These are phyloP conservation scores for Apiotrichum mycotoxinovorans DNA, from an alignment of 1,284 basidiomycete genomes.

Conservation along the genomic window DNA sequence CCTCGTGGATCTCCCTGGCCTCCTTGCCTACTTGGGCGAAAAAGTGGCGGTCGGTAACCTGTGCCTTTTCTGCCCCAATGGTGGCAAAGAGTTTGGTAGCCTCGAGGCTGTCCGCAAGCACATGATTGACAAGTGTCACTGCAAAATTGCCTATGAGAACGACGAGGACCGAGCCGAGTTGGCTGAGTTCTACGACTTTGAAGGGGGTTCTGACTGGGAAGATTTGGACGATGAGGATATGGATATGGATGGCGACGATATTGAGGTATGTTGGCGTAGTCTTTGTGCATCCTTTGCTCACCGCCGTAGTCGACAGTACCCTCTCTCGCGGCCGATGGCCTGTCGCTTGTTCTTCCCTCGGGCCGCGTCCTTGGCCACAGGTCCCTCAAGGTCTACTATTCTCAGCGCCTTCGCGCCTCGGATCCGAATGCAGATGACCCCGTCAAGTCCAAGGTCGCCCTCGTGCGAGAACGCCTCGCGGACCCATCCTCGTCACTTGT, in stretches of 20 bases:
- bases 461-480: conserved; percentile 67
- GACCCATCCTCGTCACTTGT: conserved; percentile 79
- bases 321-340: conserved; percentile 54
- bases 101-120: conserved; percentile 84
- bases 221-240: conserved; percentile 42
- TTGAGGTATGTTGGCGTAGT: conserved; percentile 30
- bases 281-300: conserved; percentile 41
- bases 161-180: conserved; percentile 78
- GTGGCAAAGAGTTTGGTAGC: conserved; percentile 70
- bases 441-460: conserved; percentile 53
- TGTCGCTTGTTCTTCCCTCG: conserved; percentile 92
- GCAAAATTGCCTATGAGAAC: conserved; percentile 88
- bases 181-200: conserved; percentile 93
- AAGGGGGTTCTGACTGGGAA: conserved; percentile 53
- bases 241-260: neutral
- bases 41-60: conserved; percentile 90
- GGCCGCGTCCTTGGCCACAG: conserved; percentile 90
- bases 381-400: conserved; percentile 79
- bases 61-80: conserved; percentile 82
- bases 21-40: conserved; percentile 84
- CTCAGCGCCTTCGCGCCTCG: conserved; percentile 63
- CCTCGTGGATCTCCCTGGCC: conserved; percentile 75
- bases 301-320: conserved; percentile 6
- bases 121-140: conserved; percentile 92
- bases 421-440: conserved; percentile 53